phyloP scores from a whole-genome alignment of 23 red algal genomes.

The Gracilariopsis chorda region DNA sequence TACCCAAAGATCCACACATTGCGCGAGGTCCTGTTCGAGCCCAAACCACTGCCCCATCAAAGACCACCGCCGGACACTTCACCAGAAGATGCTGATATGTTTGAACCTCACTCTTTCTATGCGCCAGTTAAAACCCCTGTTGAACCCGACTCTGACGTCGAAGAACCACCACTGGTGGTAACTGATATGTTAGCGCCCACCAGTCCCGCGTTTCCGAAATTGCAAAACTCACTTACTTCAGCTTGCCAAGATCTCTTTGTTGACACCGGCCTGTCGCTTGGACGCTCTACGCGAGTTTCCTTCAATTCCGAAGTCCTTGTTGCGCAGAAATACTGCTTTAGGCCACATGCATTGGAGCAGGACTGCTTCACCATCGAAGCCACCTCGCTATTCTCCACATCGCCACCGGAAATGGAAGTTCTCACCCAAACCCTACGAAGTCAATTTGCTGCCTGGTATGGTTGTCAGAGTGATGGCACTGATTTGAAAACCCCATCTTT shows the following conservation, averaged over 20 bases:
- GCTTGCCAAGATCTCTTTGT: not conserved
- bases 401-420: not conserved
- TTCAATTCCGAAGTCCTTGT: slow-evolving; percentile 4
- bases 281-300: not conserved
- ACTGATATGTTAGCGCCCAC: not conserved
- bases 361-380: not conserved
- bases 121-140: not conserved
- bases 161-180: not conserved
- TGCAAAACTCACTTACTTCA: not conserved
- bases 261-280: not conserved
- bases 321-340: not conserved
- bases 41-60: not conserved
- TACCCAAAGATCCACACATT: not conserved
- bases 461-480: not conserved
- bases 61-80: not conserved
- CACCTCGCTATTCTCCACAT: not conserved
- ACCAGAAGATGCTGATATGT: not conserved
- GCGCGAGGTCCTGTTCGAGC: slow-evolving; percentile 9
- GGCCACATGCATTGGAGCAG: not conserved
- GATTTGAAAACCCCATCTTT: not conserved
- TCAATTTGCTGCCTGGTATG: slow-evolving; percentile 16
- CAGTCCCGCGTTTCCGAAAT: not conserved
- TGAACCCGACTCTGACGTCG: slow-evolving; percentile 8
- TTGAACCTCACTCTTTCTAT: not conserved
- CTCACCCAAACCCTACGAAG: not conserved